phyloP scores from a whole-genome alignment of 2,329 filamentous ascomycete species.

The Fusarium sp. region DNA sequence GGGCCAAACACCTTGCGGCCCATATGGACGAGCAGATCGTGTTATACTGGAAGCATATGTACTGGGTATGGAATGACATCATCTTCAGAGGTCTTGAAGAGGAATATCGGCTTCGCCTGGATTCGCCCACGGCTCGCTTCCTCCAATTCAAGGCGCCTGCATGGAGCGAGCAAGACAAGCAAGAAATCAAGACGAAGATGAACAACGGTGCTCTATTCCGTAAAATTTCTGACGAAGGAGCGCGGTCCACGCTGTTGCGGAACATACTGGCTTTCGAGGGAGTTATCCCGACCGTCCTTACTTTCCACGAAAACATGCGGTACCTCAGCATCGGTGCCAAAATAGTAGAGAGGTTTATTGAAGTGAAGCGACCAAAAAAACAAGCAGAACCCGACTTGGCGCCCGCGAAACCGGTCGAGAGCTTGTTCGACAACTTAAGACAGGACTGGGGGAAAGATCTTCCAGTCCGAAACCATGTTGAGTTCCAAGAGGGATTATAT shows the following conservation, averaged over 20 bases:
- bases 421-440: conserved; percentile 4
- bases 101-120: neutral
- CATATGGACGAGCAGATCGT: conserved; percentile 1
- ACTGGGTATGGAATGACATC: neutral
- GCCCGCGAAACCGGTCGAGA: neutral
- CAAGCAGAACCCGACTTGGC: neutral
- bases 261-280: conserved; percentile 8
- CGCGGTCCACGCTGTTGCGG: neutral
- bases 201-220: conserved; percentile 2
- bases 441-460: conserved; percentile 4
- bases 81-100: conserved; percentile 1
- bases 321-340: conserved; percentile 11
- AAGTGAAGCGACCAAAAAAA: conserved; percentile 7
- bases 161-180: conserved; percentile 3
- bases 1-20: conserved; percentile 15
- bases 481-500: no score
- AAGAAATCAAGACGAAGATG: conserved; percentile 1
- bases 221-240: neutral
- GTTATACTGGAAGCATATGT: conserved; percentile 1
- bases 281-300: conserved; percentile 6
- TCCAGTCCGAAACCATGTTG: no score
- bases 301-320: conserved; percentile 14
- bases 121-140: neutral
- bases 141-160: conserved; percentile 2
- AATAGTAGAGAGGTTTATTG: conserved; percentile 7